Conservation (phyloP, 306 rosid species). For the Inga oerstediana region DNA sequence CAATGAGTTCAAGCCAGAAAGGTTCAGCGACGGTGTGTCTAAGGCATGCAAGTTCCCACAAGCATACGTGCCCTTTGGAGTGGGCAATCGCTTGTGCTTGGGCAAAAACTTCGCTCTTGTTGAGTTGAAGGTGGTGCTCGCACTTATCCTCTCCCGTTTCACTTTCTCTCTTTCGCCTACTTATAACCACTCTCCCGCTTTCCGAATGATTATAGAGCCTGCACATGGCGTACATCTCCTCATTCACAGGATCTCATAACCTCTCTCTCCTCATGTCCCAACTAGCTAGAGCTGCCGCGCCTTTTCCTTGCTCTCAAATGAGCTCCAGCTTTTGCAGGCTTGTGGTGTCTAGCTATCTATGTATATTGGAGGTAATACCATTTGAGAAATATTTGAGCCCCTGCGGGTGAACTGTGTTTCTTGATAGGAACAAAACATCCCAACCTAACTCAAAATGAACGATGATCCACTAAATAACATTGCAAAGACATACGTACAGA, state of each 20-base stretch:
- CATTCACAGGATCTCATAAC: slow-evolving; percentile 45
- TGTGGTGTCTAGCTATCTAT: no score
- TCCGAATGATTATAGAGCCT: slow-evolving; percentile 84
- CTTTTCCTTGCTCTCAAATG: background rate
- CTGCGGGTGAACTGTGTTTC: no score
- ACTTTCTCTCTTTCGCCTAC: slow-evolving; percentile 68
- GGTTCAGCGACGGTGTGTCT: slow-evolving; percentile 76
- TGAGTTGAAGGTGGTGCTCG: slow-evolving; percentile 56
- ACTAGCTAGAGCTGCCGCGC: background rate
- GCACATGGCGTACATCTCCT: slow-evolving; percentile 64
- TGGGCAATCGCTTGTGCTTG: slow-evolving; percentile 75
- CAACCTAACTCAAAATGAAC: no score
- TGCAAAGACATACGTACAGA: no score
- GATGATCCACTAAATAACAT: no score
- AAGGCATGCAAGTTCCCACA: slow-evolving; percentile 76
- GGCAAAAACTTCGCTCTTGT: slow-evolving; percentile 89
- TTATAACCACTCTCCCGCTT: slow-evolving; percentile 75
- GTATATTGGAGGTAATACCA: no score
- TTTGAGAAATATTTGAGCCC: no score
- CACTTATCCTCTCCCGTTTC: slow-evolving; percentile 56
- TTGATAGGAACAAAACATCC: no score
- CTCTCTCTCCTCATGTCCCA: background rate
- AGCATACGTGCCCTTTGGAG: slow-evolving; percentile 78
- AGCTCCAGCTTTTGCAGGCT: background rate
- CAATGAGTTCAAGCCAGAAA: slow-evolving; percentile 78